Percentiles rank a stretch among this genome's conserved stretches.
Evolutionary conservation across 108 stramenopile genomes (phyloP).

Genomic region (Pinguiococcus pyrenoidosus): DNA sequence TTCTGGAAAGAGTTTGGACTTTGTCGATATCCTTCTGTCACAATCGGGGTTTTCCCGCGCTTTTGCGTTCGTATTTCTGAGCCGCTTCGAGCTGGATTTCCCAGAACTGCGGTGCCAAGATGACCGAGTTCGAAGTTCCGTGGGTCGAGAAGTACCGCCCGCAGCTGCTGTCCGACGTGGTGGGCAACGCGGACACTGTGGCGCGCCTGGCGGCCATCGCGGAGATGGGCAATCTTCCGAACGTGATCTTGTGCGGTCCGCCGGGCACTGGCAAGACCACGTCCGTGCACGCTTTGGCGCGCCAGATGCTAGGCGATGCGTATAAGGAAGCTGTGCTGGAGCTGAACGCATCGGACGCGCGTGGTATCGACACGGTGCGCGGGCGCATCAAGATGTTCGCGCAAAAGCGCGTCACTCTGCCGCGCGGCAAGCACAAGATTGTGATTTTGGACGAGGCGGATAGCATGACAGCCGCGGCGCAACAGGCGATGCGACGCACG

Average conservation of each 20-base stretch:
- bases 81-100: too few species aligned
- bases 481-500: conserved; percentile 88
- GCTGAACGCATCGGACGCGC: conserved; percentile 91
- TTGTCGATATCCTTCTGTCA: too few species aligned
- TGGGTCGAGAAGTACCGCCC: conserved; percentile 96
- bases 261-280: conserved; percentile 85
- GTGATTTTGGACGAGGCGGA: conserved; percentile 99
- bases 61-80: too few species aligned
- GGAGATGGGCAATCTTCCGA: conserved; percentile 88
- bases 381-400: conserved; percentile 97
- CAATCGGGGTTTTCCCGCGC: too few species aligned
- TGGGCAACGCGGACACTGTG: conserved; percentile 92
- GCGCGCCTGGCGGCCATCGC: conserved; percentile 76
- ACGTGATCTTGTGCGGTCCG: conserved; percentile 86
- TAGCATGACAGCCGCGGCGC: conserved; percentile 90
- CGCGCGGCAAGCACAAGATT: conserved; percentile 62
- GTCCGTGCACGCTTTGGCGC: conserved; percentile 67
- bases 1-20: too few species aligned
- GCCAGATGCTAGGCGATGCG: conserved; percentile 59
- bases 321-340: conserved; percentile 55
- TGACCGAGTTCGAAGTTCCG: too few species aligned
- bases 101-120: too few species aligned
- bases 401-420: conserved; percentile 50
- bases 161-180: conserved; percentile 33
- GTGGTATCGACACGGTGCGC: conserved; percentile 91